Evolutionary conservation across 495 filamentous ascomycete genomes (phyloP).

Genomic region (Schizothecium vesticola): DNA sequence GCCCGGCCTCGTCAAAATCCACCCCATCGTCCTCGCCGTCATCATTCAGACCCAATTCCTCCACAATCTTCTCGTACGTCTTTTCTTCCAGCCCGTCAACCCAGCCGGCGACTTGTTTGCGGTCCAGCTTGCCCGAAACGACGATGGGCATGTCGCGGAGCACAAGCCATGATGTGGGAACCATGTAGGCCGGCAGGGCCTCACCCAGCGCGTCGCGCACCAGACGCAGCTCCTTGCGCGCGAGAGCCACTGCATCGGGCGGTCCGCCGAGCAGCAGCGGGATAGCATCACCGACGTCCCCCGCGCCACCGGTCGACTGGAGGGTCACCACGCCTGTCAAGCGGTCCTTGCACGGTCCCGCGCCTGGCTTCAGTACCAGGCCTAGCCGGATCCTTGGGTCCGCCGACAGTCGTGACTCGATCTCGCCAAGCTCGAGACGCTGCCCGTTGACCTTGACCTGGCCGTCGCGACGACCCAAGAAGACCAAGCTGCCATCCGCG

Average conservation of each 20-base stretch:
- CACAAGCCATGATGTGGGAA: constrained; percentile 52
- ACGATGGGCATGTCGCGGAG: constrained; percentile 45
- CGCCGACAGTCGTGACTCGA: constrained; percentile 37
- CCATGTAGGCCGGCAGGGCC: constrained; percentile 45
- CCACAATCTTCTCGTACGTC: constrained; percentile 13
- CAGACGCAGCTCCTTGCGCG: constrained; percentile 8
- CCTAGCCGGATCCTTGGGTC: constrained; percentile 14
- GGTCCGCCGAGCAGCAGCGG: constrained; percentile 6
- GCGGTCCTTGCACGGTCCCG: constrained; percentile 17
- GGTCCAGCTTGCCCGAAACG: constrained; percentile 52
- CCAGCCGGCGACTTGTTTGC: constrained; percentile 28
- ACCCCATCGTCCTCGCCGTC: constrained; percentile 7
- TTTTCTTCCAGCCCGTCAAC: constrained; percentile 12
- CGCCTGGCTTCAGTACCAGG: constrained; percentile 17
- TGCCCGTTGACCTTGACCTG: constrained; percentile 38
- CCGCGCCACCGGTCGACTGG: constrained; percentile 2
- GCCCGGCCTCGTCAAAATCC: constrained; percentile 7
- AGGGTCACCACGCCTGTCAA: constrained; percentile 19
- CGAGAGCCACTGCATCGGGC: constrained; percentile 7
- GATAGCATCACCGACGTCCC: neutral
- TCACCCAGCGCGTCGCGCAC: constrained; percentile 13
- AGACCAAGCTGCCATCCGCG: constrained; percentile 46
- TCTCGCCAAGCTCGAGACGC: constrained; percentile 41
- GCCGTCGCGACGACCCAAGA: constrained; percentile 33
- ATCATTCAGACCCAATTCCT: constrained; percentile 9